These are phyloP conservation scores for Xylariaceae sp. DNA, from an alignment of 2,329 filamentous ascomycete species.

Conservation along the genomic window DNA sequence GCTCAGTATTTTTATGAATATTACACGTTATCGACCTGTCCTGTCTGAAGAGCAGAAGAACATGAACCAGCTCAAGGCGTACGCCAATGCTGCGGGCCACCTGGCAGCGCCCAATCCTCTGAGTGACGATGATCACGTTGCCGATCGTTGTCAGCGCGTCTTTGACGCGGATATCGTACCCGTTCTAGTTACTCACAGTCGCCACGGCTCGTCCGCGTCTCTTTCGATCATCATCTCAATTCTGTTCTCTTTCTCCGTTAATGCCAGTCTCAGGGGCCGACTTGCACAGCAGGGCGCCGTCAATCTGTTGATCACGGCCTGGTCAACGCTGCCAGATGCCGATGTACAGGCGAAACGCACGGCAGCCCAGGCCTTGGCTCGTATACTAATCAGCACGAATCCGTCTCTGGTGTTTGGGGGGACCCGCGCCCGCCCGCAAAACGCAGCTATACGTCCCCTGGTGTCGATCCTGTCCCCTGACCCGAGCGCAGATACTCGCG, in stretches of 20 bases:
- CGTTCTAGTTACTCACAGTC: constrained; percentile 71
- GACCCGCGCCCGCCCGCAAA: constrained; percentile 67
- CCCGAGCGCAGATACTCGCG: constrained; percentile 58
- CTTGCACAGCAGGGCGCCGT: constrained; percentile 93
- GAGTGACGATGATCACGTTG: constrained; percentile 72
- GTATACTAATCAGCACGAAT: constrained; percentile 82
- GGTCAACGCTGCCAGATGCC: constrained; percentile 56
- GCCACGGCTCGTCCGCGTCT: constrained; percentile 65
- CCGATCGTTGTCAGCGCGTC: constrained; percentile 68
- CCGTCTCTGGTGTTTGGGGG: constrained; percentile 79
- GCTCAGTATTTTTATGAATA: constrained; percentile 78
- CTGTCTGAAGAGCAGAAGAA: constrained; percentile 88
- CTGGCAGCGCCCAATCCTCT: constrained; percentile 59
- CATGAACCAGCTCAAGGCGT: constrained; percentile 87
- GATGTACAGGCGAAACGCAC: constrained; percentile 48
- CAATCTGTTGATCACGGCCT: constrained; percentile 72
- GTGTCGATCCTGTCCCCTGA: constrained; percentile 67
- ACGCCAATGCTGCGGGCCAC: constrained; percentile 78
- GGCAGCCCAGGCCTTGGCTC: constrained; percentile 75
- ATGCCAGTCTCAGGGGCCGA: constrained; percentile 67
- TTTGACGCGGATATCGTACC: constrained; percentile 76
- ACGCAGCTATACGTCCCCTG: constrained; percentile 78
- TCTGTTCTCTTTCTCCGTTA: constrained; percentile 70
- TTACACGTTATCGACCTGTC: constrained; percentile 74
- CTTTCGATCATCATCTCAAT: constrained; percentile 71